Conservation (phyloP, 1,284 basidiomycete genomes). For the Tilletia caries region DNA sequence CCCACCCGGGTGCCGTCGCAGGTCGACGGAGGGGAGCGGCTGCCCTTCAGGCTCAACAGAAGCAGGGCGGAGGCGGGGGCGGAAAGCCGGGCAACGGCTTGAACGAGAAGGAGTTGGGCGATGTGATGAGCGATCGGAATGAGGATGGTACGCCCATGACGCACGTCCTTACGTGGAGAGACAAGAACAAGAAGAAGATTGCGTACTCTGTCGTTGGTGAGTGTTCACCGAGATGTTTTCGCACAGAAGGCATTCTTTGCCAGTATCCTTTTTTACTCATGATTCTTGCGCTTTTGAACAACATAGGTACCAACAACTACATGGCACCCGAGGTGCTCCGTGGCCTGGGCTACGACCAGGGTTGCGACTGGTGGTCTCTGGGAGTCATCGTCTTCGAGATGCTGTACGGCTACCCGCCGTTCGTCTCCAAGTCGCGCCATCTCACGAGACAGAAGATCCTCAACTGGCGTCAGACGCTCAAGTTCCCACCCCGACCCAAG, state of each 20-base stretch:
- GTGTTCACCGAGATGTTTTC: background rate
- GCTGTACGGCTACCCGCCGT: conserved; percentile 73
- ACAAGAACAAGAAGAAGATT: conserved; percentile 78
- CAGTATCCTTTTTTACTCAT: no score
- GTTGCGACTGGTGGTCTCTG: conserved; percentile 96
- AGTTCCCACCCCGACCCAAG: conserved; percentile 77
- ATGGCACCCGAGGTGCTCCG: conserved; percentile 95
- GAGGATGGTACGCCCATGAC: conserved; percentile 47
- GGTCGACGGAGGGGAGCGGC: conserved; percentile 70
- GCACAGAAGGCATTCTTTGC: no score
- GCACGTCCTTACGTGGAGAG: conserved; percentile 71
- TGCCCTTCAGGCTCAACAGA: conserved; percentile 63
- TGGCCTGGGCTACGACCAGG: conserved; percentile 77
- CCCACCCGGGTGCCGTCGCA: conserved; percentile 52
- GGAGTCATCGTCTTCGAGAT: conserved; percentile 72
- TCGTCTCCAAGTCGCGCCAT: conserved; percentile 52
- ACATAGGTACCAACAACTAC: conserved; percentile 55
- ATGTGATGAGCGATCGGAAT: conserved; percentile 47
- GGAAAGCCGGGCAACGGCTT: conserved; percentile 5
- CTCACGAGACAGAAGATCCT: conserved; percentile 57
- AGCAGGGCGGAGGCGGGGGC: conserved; percentile 22
- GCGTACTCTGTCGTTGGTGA: conserved; percentile 84
- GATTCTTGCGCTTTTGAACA: conserved; percentile 7
- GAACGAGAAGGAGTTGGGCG: conserved; percentile 35
- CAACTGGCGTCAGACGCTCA: conserved; percentile 82